A percentile compares a stretch with the other conserved stretches of the same genome.
phyloP scores from a whole-genome alignment of 257 asterid species.

The Echites panduratus region DNA sequence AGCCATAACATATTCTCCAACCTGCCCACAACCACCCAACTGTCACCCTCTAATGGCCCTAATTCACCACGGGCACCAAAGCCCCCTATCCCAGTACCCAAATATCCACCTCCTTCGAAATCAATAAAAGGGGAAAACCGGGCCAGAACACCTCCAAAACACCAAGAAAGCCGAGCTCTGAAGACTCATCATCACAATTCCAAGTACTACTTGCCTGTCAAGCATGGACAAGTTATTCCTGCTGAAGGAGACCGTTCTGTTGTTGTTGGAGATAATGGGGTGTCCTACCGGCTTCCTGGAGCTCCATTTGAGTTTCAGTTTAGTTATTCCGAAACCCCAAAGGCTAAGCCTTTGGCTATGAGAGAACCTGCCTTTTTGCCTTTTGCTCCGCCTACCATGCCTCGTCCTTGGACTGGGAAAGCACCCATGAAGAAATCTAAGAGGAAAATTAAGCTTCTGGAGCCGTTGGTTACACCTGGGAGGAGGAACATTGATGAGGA shows the following conservation, averaged over 20 bases:
- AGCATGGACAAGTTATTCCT: constrained; percentile 59
- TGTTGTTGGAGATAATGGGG: constrained; percentile 62
- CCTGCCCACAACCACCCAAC: constrained; percentile 35
- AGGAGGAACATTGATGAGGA: constrained; percentile 16
- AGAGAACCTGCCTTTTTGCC: constrained; percentile 93
- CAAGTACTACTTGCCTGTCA: constrained; percentile 73
- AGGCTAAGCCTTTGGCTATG: constrained; percentile 70
- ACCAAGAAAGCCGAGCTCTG: constrained; percentile 41
- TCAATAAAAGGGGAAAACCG: constrained; percentile 26
- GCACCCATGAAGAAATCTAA: constrained; percentile 84
- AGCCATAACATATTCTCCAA: constrained; percentile 56
- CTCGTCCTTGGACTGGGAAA: constrained; percentile 98
- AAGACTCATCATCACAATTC: constrained; percentile 53
- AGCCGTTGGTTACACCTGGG: constrained; percentile 40
- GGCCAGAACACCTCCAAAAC: constrained; percentile 17
- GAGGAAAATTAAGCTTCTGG: constrained; percentile 64
- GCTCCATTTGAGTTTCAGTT: constrained; percentile 93
- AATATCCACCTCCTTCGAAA: constrained; percentile 50
- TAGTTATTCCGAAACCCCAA: constrained; percentile 86
- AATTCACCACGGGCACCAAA: constrained; percentile 28
- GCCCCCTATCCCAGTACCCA: constrained; percentile 59
- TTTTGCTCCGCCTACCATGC: constrained; percentile 89
- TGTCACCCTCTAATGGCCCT: constrained; percentile 32
- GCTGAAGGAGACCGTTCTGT: constrained; percentile 50
- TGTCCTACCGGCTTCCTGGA: constrained; percentile 74